Percentiles rank a stretch among this genome's conserved stretches.
These are phyloP conservation scores for Colletotrichum horii DNA, from an alignment of 2,329 filamentous ascomycete genomes.

Conservation along the genomic window DNA sequence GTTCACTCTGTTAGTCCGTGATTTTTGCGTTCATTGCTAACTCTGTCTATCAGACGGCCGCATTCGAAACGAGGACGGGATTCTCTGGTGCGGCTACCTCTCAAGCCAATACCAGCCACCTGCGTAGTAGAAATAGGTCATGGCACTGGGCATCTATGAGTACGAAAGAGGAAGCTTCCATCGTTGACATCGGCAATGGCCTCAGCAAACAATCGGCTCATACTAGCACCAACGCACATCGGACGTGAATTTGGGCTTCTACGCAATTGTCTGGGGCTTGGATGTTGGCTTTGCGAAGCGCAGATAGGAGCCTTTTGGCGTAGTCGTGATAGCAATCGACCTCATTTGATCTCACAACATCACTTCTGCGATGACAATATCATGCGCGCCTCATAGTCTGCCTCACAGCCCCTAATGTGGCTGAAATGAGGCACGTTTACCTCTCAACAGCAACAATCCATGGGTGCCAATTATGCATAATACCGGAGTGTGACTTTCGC, in stretches of 20 bases:
- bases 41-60: background rate
- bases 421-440: background rate
- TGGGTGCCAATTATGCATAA: background rate
- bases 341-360: background rate
- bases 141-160: background rate
- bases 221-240: background rate
- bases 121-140: background rate
- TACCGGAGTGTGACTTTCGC: background rate
- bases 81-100: background rate
- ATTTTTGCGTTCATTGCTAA: background rate
- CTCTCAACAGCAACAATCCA: background rate
- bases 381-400: background rate
- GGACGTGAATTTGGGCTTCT: background rate
- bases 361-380: background rate
- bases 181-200: background rate
- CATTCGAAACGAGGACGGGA: background rate
- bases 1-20: background rate
- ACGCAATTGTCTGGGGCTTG: background rate
- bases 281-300: background rate
- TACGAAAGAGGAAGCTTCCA: background rate
- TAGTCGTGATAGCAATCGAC: background rate
- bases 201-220: background rate
- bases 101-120: background rate
- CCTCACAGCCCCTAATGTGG: background rate
- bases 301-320: accelerated